phyloP scores from a whole-genome alignment of 495 filamentous ascomycete genomes.

The Lasiosphaeriaceae sp. region DNA sequence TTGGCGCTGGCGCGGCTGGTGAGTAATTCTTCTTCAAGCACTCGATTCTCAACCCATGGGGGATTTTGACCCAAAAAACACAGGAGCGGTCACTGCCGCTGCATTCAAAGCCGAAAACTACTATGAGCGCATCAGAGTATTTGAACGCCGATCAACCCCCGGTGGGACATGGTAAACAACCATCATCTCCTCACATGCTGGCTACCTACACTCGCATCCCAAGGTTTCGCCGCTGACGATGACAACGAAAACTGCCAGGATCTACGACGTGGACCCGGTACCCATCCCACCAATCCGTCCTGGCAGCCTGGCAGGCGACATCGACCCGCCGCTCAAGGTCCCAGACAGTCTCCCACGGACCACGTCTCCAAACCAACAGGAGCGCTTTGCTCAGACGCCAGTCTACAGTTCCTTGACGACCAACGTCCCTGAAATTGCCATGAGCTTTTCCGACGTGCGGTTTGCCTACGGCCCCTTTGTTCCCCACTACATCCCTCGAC shows the following conservation, averaged over 20 bases:
- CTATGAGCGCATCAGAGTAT: constrained; percentile 47
- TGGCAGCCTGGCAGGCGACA: constrained; percentile 35
- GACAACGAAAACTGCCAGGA: constrained; percentile 29
- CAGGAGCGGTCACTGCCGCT: constrained; percentile 42
- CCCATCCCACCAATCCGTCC: constrained; percentile 28
- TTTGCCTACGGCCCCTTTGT: constrained; percentile 51
- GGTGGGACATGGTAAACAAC: constrained; percentile 46
- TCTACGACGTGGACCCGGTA: constrained; percentile 39
- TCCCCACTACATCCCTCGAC: constrained; percentile 44
- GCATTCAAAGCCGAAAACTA: constrained; percentile 46
- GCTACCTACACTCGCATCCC: background rate
- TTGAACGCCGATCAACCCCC: constrained; percentile 42
- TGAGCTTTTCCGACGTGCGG: constrained; percentile 44
- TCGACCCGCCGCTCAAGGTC: constrained; percentile 40
- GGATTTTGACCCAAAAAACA: background rate
- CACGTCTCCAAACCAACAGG: constrained; percentile 34
- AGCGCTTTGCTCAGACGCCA: constrained; percentile 42
- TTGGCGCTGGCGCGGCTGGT: constrained; percentile 50
- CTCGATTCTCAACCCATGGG: constrained; percentile 1
- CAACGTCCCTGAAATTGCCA: constrained; percentile 49
- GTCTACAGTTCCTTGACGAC: constrained; percentile 48
- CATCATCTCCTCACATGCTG: background rate
- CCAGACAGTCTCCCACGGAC: constrained; percentile 35
- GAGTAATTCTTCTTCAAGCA: background rate
- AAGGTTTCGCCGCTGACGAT: background rate